A percentile compares a stretch with the other conserved stretches of the same genome.
Evolutionary conservation across 257 asterid genomes (phyloP).

Genomic region (Solanum sitiens): DNA sequence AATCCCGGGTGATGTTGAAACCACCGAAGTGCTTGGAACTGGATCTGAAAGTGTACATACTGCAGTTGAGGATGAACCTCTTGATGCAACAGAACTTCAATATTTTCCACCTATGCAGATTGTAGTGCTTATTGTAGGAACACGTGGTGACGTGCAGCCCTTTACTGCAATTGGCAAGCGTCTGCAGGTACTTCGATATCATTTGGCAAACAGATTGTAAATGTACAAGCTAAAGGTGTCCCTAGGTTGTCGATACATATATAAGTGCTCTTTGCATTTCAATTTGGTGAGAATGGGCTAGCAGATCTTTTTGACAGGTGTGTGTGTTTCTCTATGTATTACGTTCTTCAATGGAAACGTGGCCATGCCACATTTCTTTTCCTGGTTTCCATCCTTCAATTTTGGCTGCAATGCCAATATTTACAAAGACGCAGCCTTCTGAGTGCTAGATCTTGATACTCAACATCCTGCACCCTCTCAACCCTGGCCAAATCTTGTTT

Average conservation of each 20-base stretch:
- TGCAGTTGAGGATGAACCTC: conserved; percentile 51
- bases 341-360: not conserved
- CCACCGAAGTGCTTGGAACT: conserved; percentile 28
- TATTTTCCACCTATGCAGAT: conserved; percentile 78
- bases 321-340: not conserved
- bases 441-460: not conserved
- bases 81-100: conserved; percentile 55
- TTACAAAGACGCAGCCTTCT: not conserved
- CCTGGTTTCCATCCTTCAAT: not conserved
- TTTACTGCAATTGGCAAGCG: conserved; percentile 90
- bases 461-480: not conserved
- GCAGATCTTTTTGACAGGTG: not conserved
- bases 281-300: not conserved
- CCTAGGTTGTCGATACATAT: not conserved
- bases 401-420: not conserved
- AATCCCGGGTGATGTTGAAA: conserved; percentile 64
- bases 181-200: conserved; percentile 44
- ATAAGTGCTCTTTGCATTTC: not conserved
- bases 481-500: not conserved
- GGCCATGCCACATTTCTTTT: not conserved
- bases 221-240: not conserved
- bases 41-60: conserved; percentile 25
- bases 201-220: not conserved
- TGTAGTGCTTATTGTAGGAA: conserved; percentile 92
- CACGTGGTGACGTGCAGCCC: conserved; percentile 98